Evolutionary conservation across 139 green algal genomes (phyloP).

Genomic region (Diplosphaera chodatii): DNA sequence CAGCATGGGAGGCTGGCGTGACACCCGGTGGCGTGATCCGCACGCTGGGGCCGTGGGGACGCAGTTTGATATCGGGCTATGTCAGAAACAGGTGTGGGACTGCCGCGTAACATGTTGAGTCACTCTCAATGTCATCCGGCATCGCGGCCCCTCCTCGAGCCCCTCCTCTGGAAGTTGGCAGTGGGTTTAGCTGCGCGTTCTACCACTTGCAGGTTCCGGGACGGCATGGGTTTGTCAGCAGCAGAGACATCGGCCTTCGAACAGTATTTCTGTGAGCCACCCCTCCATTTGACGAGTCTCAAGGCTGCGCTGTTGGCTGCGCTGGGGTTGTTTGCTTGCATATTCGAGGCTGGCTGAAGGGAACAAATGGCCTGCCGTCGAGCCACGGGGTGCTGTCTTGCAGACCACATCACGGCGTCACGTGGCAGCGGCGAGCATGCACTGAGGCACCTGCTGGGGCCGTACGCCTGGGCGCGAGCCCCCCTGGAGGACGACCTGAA

Average conservation of each 20-base stretch:
- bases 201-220: slow-evolving; percentile 30
- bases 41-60: slow-evolving; percentile 61
- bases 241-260: slow-evolving; percentile 42
- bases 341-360: no score
- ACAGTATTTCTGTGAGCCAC: slow-evolving; percentile 54
- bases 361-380: no score
- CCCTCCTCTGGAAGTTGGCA: no score
- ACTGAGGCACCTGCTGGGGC: slow-evolving; percentile 68
- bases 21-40: slow-evolving; percentile 71
- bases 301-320: no score
- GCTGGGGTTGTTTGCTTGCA: no score
- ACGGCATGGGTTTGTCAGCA: slow-evolving; percentile 34
- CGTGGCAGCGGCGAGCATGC: slow-evolving; percentile 69
- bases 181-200: no score
- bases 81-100: slow-evolving; percentile 23
- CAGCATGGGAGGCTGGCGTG: slow-evolving; percentile 55
- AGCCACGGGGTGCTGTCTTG: no score
- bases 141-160: no score
- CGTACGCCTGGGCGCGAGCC: slow-evolving; percentile 66
- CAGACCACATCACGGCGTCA: slow-evolving; percentile 48
- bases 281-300: no score
- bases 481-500: slow-evolving; percentile 59
- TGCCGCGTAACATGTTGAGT: no score
- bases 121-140: no score
- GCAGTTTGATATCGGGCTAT: slow-evolving; percentile 36